Conservation (phyloP, 805 yeast genomes). For the Metschnikowia anglica region DNA sequence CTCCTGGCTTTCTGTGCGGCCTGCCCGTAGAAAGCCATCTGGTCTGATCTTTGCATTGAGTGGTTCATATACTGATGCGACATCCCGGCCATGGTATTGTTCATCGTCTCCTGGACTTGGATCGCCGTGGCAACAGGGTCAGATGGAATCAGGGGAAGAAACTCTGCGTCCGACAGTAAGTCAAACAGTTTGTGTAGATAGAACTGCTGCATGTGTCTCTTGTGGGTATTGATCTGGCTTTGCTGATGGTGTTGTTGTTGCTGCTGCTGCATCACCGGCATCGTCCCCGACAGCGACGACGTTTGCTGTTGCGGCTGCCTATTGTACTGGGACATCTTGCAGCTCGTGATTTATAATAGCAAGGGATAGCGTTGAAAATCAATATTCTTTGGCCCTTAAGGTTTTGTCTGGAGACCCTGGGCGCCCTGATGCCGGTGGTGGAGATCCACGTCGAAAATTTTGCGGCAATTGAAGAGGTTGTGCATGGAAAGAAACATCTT, state of each 20-base stretch:
- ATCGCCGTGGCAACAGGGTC: slow-evolving; percentile 20
- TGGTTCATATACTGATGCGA: slow-evolving; percentile 11
- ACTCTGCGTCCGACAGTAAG: slow-evolving; percentile 68
- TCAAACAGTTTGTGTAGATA: slow-evolving; percentile 70
- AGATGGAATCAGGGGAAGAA: slow-evolving; percentile 36
- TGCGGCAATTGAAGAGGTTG: slow-evolving; percentile 25
- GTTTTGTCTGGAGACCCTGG: no score
- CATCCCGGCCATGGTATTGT: slow-evolving; percentile 10
- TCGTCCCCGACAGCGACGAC: slow-evolving; percentile 1
- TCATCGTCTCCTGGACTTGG: slow-evolving; percentile 18
- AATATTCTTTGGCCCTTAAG: not conserved
- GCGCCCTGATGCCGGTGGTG: not conserved
- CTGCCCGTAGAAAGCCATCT: slow-evolving; percentile 15
- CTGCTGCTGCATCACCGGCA: slow-evolving; percentile 12
- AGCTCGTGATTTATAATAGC: no score
- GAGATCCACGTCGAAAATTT: slow-evolving; percentile 18
- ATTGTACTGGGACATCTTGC: slow-evolving; percentile 13
- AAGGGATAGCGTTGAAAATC: no score
- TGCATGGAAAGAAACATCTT: slow-evolving; percentile 10
- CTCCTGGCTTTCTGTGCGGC: slow-evolving; percentile 17
- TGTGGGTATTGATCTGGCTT: slow-evolving; percentile 39
- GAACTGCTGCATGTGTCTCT: slow-evolving; percentile 30
- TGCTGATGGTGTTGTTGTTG: slow-evolving; percentile 20
- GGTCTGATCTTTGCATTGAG: slow-evolving; percentile 16
- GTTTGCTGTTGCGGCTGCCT: slow-evolving; percentile 8